Evolutionary conservation across 2,329 filamentous ascomycete species (phyloP).

Genomic region (Rhynchosporium secalis): DNA sequence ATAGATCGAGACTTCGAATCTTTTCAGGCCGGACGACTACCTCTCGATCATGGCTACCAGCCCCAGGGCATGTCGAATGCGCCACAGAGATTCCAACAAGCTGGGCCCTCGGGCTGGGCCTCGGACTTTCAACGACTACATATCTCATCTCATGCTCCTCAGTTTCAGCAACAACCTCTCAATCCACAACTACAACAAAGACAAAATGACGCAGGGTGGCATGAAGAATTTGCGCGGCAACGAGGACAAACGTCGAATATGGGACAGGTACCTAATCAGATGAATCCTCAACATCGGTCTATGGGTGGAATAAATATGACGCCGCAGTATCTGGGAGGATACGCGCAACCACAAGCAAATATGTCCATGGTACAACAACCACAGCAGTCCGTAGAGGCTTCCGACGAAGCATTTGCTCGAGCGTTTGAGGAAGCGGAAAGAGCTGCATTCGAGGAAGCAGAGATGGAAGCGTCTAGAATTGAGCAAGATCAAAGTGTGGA

Average conservation of each 20-base stretch:
- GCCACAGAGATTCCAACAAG: slow-evolving; percentile 24
- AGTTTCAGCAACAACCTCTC: slow-evolving; percentile 38
- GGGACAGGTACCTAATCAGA: slow-evolving; percentile 22
- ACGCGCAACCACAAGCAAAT: slow-evolving; percentile 22
- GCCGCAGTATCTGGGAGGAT: slow-evolving; percentile 22
- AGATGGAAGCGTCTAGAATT: slow-evolving; percentile 25
- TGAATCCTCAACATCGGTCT: slow-evolving; percentile 17
- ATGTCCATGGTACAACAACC: slow-evolving; percentile 21
- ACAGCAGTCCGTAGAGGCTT: slow-evolving; percentile 44
- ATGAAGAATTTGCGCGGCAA: slow-evolving; percentile 55
- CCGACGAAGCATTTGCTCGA: slow-evolving; percentile 56
- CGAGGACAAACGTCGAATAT: slow-evolving; percentile 35
- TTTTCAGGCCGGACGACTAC: slow-evolving; percentile 57
- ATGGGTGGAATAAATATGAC: slow-evolving; percentile 26
- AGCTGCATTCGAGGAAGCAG: slow-evolving; percentile 43
- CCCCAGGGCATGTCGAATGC: slow-evolving; percentile 26
- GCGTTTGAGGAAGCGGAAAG: slow-evolving; percentile 46
- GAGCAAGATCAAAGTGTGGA: slow-evolving; percentile 25
- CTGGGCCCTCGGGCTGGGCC: slow-evolving; percentile 39
- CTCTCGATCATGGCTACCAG: slow-evolving; percentile 39
- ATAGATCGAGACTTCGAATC: slow-evolving; percentile 69
- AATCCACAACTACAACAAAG: slow-evolving; percentile 28
- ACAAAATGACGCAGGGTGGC: slow-evolving; percentile 47
- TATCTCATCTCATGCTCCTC: slow-evolving; percentile 39
- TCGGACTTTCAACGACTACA: slow-evolving; percentile 50